Evolutionary conservation across 768 basidiomycete genomes (phyloP).

Genomic region (Macrolepiota fuliginosa): DNA sequence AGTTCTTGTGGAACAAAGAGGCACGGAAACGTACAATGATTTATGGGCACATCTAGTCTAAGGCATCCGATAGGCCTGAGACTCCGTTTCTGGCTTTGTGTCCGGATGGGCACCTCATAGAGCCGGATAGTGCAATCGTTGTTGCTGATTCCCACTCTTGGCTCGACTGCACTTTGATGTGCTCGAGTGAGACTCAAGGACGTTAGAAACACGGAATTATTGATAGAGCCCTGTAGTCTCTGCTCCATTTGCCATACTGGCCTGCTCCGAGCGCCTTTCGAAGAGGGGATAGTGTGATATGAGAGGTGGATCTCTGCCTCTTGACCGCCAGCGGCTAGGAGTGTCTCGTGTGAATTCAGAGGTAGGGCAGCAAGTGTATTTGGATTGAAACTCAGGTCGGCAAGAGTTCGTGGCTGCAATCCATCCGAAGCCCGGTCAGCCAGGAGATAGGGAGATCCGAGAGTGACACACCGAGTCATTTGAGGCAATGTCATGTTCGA

Average conservation of each 20-base stretch:
- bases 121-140: slow-evolving; percentile 18
- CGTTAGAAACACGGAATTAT: slow-evolving; percentile 21
- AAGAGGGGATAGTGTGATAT: slow-evolving; percentile 14
- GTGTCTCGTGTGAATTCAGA: slow-evolving; percentile 42
- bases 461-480: slow-evolving; percentile 42
- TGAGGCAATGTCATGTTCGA: slow-evolving; percentile 56
- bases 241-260: slow-evolving; percentile 17
- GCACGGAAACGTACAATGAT: slow-evolving; percentile 12
- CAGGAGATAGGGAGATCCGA: slow-evolving; percentile 9
- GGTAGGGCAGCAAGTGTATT: slow-evolving; percentile 53
- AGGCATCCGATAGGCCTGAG: slow-evolving; percentile 12
- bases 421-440: slow-evolving; percentile 5
- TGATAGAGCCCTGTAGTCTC: slow-evolving; percentile 17
- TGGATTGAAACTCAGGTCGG: slow-evolving; percentile 47
- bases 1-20: not conserved
- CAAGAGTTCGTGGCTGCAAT: slow-evolving; percentile 38
- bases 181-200: slow-evolving; percentile 13
- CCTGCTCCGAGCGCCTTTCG: slow-evolving; percentile 6
- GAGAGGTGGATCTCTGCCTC: slow-evolving; percentile 67
- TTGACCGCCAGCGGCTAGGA: slow-evolving; percentile 63
- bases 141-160: slow-evolving; percentile 17
- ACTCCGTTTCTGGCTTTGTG: slow-evolving; percentile 9
- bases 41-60: slow-evolving; percentile 15
- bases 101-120: slow-evolving; percentile 17
- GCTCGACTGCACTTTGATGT: slow-evolving; percentile 12